Percentiles rank a stretch among this genome's conserved stretches.
Conservation (phyloP, 1,284 basidiomycete species). For the Sanghuangporus baumii region DNA sequence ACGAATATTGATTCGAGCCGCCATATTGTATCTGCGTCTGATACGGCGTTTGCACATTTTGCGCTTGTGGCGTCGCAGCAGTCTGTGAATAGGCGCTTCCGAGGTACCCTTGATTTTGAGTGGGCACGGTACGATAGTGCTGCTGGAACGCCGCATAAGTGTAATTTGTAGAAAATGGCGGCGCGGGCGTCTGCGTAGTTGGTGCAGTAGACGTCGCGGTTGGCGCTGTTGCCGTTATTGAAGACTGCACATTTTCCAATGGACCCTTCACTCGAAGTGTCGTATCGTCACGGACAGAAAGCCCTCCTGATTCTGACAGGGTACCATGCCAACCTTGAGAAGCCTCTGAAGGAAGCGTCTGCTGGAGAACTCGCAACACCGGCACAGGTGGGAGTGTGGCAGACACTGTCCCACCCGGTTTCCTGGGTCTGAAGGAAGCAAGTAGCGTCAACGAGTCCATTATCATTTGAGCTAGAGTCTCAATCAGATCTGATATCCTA, state of each 20-base stretch:
- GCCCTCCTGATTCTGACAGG: conserved; percentile 48
- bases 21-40: neutral
- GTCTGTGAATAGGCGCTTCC: conserved; percentile 5
- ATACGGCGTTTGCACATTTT: conserved; percentile 4
- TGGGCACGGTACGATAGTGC: conserved; percentile 4
- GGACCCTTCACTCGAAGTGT: conserved; percentile 59
- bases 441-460: conserved; percentile 62
- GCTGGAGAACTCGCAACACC: conserved; percentile 60
- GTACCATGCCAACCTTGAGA: conserved; percentile 70
- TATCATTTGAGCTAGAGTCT: conserved; percentile 58
- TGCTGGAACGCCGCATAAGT: conserved; percentile 6
- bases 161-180: conserved; percentile 18
- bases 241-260: conserved; percentile 15
- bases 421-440: conserved; percentile 62
- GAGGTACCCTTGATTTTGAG: neutral
- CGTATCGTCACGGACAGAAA: conserved; percentile 65
- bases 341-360: conserved; percentile 54
- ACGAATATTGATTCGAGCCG: conserved; percentile 8
- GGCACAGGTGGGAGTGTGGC: conserved; percentile 56
- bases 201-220: conserved; percentile 20
- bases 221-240: conserved; percentile 30
- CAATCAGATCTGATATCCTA: conserved; percentile 18
- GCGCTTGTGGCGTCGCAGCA: conserved; percentile 6
- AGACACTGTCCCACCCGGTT: conserved; percentile 33
- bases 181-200: conserved; percentile 24